Percentiles rank a stretch among this genome's conserved stretches.
phyloP scores from a whole-genome alignment of 108 stramenopile genomes.

The Stephanodiscus minutulus region DNA sequence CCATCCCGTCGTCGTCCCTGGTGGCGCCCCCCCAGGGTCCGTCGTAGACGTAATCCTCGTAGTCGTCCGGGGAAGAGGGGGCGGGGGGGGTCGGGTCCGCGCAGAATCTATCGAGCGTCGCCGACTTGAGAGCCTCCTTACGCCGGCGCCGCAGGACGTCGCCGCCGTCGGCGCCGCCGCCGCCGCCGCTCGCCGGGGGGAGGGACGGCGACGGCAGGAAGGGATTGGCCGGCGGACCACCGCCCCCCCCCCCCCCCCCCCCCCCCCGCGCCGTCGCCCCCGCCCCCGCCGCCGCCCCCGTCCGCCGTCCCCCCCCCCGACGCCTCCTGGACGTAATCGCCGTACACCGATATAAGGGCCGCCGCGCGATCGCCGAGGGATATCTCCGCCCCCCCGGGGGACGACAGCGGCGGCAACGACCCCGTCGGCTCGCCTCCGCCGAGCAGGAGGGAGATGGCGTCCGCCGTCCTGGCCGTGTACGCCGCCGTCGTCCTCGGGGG shows the following conservation, averaged over 20 bases:
- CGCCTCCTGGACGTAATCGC: slow-evolving; percentile 32
- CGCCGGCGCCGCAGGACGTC: too few relatives aligned
- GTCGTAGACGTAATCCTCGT: not conserved
- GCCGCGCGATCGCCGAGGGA: slow-evolving; percentile 31
- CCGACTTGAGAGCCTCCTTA: not conserved
- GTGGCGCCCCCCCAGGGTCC: not conserved
- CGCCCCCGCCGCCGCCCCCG: slow-evolving; percentile 3
- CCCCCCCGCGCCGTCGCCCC: not conserved
- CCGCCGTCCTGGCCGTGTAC: not conserved
- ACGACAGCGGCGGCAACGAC: not conserved
- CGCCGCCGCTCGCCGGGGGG: too few relatives aligned
- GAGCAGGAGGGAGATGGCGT: not conserved
- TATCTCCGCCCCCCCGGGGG: slow-evolving; percentile 1
- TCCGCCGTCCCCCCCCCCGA: not conserved
- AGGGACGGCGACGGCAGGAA: slow-evolving; percentile 8
- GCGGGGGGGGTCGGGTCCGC: too few relatives aligned
- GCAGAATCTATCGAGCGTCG: slow-evolving; percentile 28
- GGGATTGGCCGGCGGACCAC: not conserved
- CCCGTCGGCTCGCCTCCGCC: not conserved
- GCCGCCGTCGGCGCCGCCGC: too few relatives aligned
- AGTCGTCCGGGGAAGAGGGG: too few relatives aligned
- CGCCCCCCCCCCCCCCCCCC: not conserved
- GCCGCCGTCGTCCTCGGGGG: slow-evolving; percentile 5
- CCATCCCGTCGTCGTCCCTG: too few relatives aligned
- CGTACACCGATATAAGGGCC: slow-evolving; percentile 38